Conservation (phyloP, 1,284 basidiomycete species). For the Peniophora sp. region DNA sequence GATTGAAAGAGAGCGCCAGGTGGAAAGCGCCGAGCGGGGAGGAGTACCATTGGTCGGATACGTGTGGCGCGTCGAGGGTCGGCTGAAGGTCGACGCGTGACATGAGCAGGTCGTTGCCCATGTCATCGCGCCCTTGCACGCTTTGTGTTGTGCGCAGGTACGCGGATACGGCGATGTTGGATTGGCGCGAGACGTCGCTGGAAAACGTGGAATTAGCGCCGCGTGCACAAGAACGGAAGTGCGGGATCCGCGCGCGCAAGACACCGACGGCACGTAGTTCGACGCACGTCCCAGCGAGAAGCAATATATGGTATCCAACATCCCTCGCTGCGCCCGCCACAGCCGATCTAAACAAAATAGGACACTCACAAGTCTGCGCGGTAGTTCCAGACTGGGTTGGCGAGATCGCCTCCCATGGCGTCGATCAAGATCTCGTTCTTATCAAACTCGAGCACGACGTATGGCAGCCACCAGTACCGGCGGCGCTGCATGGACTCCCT, state of each 20-base stretch:
- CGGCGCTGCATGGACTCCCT: conserved; percentile 85
- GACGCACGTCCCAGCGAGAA: conserved; percentile 3
- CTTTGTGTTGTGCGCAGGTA: conserved; percentile 76
- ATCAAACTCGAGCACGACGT: conserved; percentile 97
- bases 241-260: too few relatives aligned
- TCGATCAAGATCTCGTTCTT: conserved; percentile 98
- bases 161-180: conserved; percentile 83
- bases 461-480: conserved; percentile 95
- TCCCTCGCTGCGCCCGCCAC: too few relatives aligned
- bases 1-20: conserved; percentile 92
- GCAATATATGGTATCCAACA: not conserved
- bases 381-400: conserved; percentile 91
- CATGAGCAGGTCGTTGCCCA: conserved; percentile 90
- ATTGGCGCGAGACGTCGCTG: conserved; percentile 83
- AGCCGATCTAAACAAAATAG: too few relatives aligned
- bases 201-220: not conserved
- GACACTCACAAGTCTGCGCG: conserved; percentile 84
- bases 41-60: conserved; percentile 83
- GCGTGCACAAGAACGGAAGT: too few relatives aligned
- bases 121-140: conserved; percentile 68
- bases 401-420: conserved; percentile 85
- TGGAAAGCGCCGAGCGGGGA: conserved; percentile 89
- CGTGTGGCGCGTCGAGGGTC: conserved; percentile 72
- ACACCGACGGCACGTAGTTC: conserved; percentile 4
- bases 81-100: conserved; percentile 89